A percentile compares a stretch with the other conserved stretches of the same genome.
These are phyloP conservation scores for Zychaea mexicana DNA, from an alignment of 371 early-diverging fungal species.

Conservation along the genomic window DNA sequence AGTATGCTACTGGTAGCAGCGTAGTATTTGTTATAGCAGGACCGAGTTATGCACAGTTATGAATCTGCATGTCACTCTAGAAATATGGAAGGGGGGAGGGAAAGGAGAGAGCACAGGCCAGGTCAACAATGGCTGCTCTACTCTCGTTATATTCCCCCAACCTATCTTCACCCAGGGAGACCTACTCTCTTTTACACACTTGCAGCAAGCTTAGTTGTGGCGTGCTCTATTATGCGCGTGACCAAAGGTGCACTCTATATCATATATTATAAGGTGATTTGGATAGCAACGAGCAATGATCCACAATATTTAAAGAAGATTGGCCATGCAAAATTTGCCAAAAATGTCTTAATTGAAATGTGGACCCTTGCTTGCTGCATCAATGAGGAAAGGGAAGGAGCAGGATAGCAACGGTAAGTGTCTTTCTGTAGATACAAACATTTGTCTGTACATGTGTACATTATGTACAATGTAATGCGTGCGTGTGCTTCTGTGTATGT, in stretches of 20 bases:
- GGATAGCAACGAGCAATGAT: neutral
- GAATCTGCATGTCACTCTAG: neutral
- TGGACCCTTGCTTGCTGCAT: constrained; percentile 10
- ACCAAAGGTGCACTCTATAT: neutral
- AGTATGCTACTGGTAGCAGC: too few relatives aligned
- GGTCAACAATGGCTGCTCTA: neutral
- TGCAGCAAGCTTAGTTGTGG: neutral
- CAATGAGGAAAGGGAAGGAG: neutral
- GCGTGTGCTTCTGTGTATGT: too few relatives aligned
- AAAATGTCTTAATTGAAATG: constrained; percentile 11
- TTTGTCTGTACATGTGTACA: too few relatives aligned
- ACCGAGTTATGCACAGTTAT: neutral
- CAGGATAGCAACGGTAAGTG: too few relatives aligned
- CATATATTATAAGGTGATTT: neutral
- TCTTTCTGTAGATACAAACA: too few relatives aligned
- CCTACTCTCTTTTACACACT: too few relatives aligned
- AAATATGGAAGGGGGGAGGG: neutral
- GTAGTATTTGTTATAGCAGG: too few relatives aligned
- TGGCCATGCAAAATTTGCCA: constrained; percentile 11
- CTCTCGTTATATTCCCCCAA: neutral
- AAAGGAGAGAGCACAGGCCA: neutral
- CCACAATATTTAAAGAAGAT: neutral
- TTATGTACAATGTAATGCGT: too few relatives aligned
- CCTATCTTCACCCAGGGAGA: too few relatives aligned
- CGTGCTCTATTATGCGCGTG: too few relatives aligned